Base-by-base conservation (phyloP, 2,329 filamentous ascomycete species). In the Teratosphaeria nubilosa region DNA sequence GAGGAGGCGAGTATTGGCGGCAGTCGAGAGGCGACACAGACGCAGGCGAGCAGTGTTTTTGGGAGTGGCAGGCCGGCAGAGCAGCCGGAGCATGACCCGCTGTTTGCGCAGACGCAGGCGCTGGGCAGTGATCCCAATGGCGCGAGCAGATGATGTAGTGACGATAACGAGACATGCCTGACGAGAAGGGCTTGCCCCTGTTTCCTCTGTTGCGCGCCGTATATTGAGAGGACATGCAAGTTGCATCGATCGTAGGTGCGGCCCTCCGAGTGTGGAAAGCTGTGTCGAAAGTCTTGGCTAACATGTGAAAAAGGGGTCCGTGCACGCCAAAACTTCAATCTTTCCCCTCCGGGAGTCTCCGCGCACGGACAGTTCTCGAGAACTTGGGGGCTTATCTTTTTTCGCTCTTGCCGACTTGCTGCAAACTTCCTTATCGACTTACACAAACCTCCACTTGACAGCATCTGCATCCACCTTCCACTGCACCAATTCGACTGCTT, bases 11-110 rank as follows among this genome's bases (percentile, higher is more conserved):
- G 30, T 27, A 20, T 27, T 6, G 14, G 6, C 6, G 51, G 51
- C 24, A 22, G 51, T 53, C 22, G 22, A 13, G 51, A 27, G 4
- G 24, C 27, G 27, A 30, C 7, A 4, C 27, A 30, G 27, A 53
- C 30, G 51, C 34, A 41, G 11, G 20, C 30, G 51, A 32, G 51
- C 27, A 31, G 25, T 5, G 10, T 32, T 6, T 22, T 24, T 7
- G 41, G 41, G 6, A 3, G 11, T 16, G 11, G 34, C 11, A 13
- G 34, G 48, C 10, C 34, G 50, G 56, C 25, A 1, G 45, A 54
- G 51, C 58, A 59, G 58, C 41, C 48, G 22, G 57, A 56, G 45
- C 57, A 59, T 54, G 57, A 59, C 53, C 54, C 54, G 32, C 48
- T 56, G 34, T 7, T n/a, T 16, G 34, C 34, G 13, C 13, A 41